Evolutionary conservation across 2,329 filamentous ascomycete species (phyloP).

Genomic region (Orbilia javanica): DNA sequence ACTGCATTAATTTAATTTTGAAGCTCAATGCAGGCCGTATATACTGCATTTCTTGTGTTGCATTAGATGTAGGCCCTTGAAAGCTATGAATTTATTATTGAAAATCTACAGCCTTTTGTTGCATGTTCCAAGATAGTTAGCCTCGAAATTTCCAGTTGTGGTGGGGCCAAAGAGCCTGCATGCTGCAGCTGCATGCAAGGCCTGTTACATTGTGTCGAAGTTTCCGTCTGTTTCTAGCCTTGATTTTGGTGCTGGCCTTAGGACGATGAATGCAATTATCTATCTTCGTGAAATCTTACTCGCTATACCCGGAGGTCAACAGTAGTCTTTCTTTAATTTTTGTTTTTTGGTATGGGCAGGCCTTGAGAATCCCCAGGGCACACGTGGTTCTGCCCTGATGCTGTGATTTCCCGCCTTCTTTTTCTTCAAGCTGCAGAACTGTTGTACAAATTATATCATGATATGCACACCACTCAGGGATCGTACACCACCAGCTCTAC

Average conservation of each 20-base stretch:
- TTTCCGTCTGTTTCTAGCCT: background rate
- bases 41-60: too few species aligned
- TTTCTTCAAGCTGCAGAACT: background rate
- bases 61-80: background rate
- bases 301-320: background rate
- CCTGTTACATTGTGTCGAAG: too few species aligned
- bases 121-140: background rate
- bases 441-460: background rate
- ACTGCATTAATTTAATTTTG: background rate
- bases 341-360: too few species aligned
- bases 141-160: too few species aligned
- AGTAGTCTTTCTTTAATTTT: too few species aligned
- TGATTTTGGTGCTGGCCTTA: too few species aligned
- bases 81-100: too few species aligned
- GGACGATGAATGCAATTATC: background rate
- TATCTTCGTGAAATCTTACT: background rate
- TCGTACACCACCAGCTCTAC: background rate
- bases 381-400: slow-evolving; percentile 18
- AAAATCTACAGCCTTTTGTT: background rate
- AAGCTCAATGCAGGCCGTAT: too few species aligned
- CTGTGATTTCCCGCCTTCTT: background rate
- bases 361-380: background rate
- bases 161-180: too few species aligned
- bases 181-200: too few species aligned
- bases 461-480: background rate